Evolutionary conservation across 495 filamentous ascomycete species (phyloP), one percentile per base, ranked within the genome.

Genomic region (Aspergillus nidulans): DNA sequence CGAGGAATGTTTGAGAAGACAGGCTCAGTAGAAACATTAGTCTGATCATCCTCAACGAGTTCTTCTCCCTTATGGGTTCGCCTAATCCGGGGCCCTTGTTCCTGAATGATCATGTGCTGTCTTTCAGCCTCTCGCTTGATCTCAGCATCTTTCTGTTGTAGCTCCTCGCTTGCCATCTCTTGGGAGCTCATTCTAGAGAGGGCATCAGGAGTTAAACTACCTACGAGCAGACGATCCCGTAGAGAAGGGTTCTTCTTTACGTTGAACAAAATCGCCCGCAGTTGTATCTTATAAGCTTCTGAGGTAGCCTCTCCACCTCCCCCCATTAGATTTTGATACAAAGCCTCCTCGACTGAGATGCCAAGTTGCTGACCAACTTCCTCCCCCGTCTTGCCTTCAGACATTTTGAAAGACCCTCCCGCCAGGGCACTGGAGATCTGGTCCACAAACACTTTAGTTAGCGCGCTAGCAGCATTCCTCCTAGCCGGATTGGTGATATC

Each of bases 21-120:
- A 4, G 78, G 73, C 50, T 81, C 79, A 8, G 66, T 74, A 16
- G 76, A 63, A 12, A 67, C 71, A 55, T 63, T 64, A 26, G 77
- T 67, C 19, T 63, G 62, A 4, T 86, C 88, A 28, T 88, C 85
- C 48, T 89, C 90, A 32, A 98, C 81, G 13, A 95, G 54, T 63
- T 98, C 94, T 54, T 97, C 92, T 25, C 94, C 94, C 69, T 97
- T 98, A 67, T 97, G 94, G 2, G 92, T 97, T 58, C 88, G 85
- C 61, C 91, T 81, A 52, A 96, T 87, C 4, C 91, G 83, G 6
- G 92, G 94, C 0, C 82, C 84, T 59, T 92, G 85, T 34, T 95
- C 90, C 36, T 89, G 83, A 26, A 92, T 80, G 48, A 95, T 82
- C 45, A 92, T 89, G 48, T 90, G 84, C 59, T 96, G 91, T 58